Percentiles rank a stretch among this genome's conserved stretches.
phyloP scores from a whole-genome alignment of 2,329 filamentous ascomycete species.

The Biscogniauxia mediterranea region DNA sequence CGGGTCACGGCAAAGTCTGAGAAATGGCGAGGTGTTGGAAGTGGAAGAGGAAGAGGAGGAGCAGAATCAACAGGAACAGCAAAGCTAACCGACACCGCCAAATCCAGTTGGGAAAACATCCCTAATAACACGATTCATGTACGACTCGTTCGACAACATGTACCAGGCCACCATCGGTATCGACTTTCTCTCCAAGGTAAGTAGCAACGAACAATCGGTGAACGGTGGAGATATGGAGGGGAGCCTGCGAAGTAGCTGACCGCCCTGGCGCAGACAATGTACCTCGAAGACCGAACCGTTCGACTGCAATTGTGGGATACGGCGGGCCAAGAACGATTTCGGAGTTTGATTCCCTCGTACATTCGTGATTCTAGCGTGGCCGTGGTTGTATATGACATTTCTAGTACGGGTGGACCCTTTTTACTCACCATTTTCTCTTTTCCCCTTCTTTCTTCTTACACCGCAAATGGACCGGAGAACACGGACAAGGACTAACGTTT shows the following conservation, averaged over 20 bases:
- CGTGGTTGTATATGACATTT: constrained; percentile 98
- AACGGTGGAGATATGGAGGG: background rate
- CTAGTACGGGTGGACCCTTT: constrained; percentile 53
- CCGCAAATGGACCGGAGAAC: constrained; percentile 3
- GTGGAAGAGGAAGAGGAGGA: no score
- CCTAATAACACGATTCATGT: constrained; percentile 99
- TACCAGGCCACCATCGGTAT: constrained; percentile 99
- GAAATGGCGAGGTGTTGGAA: no score
- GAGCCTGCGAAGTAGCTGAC: constrained; percentile 9
- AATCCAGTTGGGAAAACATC: constrained; percentile 92
- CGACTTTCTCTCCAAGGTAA: constrained; percentile 96
- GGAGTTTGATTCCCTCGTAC: constrained; percentile 95
- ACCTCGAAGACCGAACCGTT: constrained; percentile 96
- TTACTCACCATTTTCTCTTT: background rate
- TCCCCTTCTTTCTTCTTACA: background rate
- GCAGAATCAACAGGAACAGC: background rate
- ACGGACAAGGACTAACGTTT: constrained; percentile 20
- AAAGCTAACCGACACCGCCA: constrained; percentile 3
- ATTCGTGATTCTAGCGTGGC: constrained; percentile 98
- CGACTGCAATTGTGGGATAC: constrained; percentile 98
- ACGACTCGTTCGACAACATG: constrained; percentile 99
- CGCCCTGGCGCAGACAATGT: constrained; percentile 74
- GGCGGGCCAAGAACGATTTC: constrained; percentile 94
- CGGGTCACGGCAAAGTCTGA: background rate
- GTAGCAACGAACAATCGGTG: constrained; percentile 13